Conservation (phyloP, 345 rosid genomes). For the Gossypioides kirkii region DNA sequence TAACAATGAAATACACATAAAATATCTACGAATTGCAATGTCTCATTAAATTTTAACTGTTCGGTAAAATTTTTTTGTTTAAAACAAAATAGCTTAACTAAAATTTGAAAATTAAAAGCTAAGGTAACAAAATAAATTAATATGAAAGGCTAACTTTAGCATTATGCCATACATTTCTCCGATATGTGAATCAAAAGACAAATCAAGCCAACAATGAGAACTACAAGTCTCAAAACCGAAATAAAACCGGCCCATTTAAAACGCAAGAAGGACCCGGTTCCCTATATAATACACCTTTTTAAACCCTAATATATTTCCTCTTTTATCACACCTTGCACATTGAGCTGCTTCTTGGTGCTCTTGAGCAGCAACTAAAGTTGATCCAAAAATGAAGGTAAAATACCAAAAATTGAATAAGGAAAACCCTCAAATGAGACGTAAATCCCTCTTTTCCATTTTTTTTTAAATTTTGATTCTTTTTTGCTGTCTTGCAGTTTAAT, state of each 20-base stretch:
- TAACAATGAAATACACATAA: no score
- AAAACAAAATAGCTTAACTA: no score
- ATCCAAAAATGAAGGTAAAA: not conserved
- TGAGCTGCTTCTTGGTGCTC: no score
- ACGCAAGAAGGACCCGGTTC: not conserved
- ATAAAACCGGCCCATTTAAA: not conserved
- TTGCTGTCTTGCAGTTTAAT: conserved; percentile 30
- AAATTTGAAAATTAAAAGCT: no score
- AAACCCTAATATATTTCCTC: not conserved
- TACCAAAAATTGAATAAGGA: not conserved
- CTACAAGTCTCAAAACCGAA: not conserved
- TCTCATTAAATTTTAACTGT: no score
- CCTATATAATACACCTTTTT: not conserved
- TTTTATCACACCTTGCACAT: not conserved
- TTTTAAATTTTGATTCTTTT: not conserved
- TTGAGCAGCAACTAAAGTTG: not conserved
- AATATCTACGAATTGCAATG: accelerated
- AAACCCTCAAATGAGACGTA: not conserved
- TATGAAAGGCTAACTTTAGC: no score
- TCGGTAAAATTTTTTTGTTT: accelerated
- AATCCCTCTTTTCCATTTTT: not conserved
- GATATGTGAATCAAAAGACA: not conserved
- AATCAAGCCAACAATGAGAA: not conserved
- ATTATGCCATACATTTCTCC: no score
- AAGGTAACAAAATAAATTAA: no score